Conservation (phyloP, 164 flowering plant genomes). For the Echeveria elegans region DNA sequence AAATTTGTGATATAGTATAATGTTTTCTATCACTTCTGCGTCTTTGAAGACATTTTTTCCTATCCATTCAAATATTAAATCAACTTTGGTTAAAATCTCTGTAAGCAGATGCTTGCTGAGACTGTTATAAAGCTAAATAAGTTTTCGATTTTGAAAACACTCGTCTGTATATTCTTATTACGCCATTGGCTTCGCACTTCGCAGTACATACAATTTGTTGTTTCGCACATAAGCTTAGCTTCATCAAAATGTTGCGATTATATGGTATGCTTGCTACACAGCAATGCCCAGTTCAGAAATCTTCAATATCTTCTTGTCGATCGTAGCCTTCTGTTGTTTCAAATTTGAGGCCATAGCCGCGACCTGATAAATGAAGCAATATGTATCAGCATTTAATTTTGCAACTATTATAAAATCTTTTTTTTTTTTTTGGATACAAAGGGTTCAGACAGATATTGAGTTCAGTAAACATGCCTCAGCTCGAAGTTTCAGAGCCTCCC, state of each 20-base stretch:
- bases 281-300: slow-evolving; percentile 79
- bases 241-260: neutral
- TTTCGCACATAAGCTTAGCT: neutral
- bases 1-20: too few species aligned
- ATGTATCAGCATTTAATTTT: neutral
- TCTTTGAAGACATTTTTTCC: too few species aligned
- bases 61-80: too few species aligned
- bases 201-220: neutral
- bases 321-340: neutral
- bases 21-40: too few species aligned
- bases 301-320: slow-evolving; percentile 4
- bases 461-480: slow-evolving; percentile 55
- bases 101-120: too few species aligned
- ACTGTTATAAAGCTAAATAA: too few species aligned
- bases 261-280: slow-evolving; percentile 18
- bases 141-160: neutral
- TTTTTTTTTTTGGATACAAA: too few species aligned
- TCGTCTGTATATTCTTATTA: neutral
- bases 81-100: too few species aligned
- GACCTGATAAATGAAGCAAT: neutral
- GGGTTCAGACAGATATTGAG: neutral
- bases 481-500: slow-evolving; percentile 79
- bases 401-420: neutral
- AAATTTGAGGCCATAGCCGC: neutral
- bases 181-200: neutral